Base-by-base conservation (phyloP, 2,329 filamentous ascomycete genomes). In the Plenodomus biglobosus region DNA sequence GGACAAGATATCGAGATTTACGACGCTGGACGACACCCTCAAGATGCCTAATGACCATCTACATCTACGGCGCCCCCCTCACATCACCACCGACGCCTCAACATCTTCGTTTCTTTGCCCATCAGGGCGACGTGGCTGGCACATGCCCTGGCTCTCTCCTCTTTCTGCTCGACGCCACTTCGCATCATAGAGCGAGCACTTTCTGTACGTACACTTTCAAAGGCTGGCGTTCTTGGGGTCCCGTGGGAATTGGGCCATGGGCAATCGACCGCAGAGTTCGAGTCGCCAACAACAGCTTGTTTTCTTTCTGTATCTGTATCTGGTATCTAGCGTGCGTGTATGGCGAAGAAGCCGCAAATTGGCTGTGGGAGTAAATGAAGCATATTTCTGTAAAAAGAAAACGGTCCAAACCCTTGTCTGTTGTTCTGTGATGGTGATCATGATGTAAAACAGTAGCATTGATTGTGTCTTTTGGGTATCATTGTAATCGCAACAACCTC, bases 21-120 rank as follows among this genome's bases (percentile, higher is more conserved):
- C 65, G 65, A 70, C 66, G 68, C 69, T 69, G 67, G 69, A 69
- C 65, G 67, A 66, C 61, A 68, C 67, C 64, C 70, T 69, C 66
- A 64, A 68, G 63, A 71, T 68, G 66, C 63, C 67, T 70, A 65
- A 70, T 66, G 64, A 68, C 27, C 27, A 32, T 32, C 27, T 32
- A 63, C 61, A 64, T 61, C 44, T 43, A 54, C 49, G 45, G 45
- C 49, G 53, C 51, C 50, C 53, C 8, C 35, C 18, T 21, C 66
- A 61, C 58, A 65, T 59, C 58, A 53, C 57, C 44, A 32, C 11
- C 27, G 27, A 32, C 27, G 61, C 59, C 52, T 58, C 50, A 59
- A 46, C 53, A 57, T 50, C 56, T 62, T 53, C 50, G 45, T 54
- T 59, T 58, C 53, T 43, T 57, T 44, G 51, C 47, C 21, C 42